Conservation (phyloP, 805 yeast genomes). For the Ogataea parapolymorpha region DNA sequence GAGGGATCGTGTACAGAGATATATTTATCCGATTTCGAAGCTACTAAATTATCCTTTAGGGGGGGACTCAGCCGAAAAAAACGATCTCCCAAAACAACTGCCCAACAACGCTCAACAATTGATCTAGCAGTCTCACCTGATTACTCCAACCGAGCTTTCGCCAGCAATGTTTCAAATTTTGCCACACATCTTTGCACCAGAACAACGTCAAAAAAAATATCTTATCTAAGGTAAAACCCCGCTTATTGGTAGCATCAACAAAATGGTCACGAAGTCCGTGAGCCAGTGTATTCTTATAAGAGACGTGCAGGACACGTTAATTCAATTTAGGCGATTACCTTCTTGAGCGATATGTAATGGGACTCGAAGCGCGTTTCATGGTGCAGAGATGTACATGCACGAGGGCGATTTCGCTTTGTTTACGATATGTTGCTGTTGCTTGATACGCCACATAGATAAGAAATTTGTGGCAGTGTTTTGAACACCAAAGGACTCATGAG, state of each 20-base stretch:
- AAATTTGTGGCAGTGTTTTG: conserved; percentile 4
- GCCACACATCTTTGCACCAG: conserved; percentile 8
- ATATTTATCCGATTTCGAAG: no score
- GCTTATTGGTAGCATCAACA: conserved; percentile 1
- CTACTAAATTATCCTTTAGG: no score
- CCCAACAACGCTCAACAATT: no score
- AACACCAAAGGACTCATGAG: no score
- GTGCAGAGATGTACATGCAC: conserved; percentile 5
- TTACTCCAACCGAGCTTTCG: no score
- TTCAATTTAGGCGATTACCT: no score
- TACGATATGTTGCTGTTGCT: conserved; percentile 1
- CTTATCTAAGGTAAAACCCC: conserved; percentile 8
- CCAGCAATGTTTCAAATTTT: neutral
- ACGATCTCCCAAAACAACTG: no score
- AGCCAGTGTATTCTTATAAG: neutral
- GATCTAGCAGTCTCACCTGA: no score
- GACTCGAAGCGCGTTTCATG: neutral
- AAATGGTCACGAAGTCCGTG: conserved; percentile 6
- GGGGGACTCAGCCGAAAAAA: no score
- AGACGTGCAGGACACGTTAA: neutral
- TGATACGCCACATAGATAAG: conserved; percentile 4
- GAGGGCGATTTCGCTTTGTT: conserved; percentile 2
- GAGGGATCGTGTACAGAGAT: neutral
- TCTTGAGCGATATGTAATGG: no score
- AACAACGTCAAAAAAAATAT: neutral